phyloP scores from a whole-genome alignment of 345 rosid species.

The Raphanus sativus region DNA sequence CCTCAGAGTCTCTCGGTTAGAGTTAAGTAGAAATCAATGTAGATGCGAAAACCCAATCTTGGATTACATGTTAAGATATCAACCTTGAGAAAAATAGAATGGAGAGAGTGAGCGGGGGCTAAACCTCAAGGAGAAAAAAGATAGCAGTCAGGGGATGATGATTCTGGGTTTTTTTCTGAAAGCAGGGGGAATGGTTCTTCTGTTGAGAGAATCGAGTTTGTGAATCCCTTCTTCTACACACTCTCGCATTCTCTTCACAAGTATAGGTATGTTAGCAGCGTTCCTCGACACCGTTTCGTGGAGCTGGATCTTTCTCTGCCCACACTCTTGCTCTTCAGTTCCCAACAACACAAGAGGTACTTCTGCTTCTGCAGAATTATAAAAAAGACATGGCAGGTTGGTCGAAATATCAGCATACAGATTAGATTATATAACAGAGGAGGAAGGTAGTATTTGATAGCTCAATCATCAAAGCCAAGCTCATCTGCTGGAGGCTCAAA shows the following conservation, averaged over 20 bases:
- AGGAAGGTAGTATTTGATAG: neutral
- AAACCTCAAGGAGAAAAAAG: too few relatives aligned
- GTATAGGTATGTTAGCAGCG: slow-evolving; percentile 45
- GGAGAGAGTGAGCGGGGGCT: too few relatives aligned
- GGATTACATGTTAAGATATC: slow-evolving; percentile 6
- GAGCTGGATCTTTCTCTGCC: slow-evolving; percentile 47
- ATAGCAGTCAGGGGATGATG: slow-evolving; percentile 4
- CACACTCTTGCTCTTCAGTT: neutral
- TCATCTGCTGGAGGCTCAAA: too few relatives aligned
- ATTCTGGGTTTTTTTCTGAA: slow-evolving; percentile 37
- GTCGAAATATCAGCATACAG: neutral
- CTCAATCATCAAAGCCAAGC: neutral
- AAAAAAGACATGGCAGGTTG: neutral
- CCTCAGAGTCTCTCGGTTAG: neutral
- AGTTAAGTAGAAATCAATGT: neutral
- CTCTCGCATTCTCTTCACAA: slow-evolving; percentile 58
- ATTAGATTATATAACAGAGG: neutral
- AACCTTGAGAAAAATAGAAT: too few relatives aligned
- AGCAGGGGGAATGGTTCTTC: slow-evolving; percentile 49
- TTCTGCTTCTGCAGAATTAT: neutral
- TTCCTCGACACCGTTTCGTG: slow-evolving; percentile 52
- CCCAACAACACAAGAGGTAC: neutral
- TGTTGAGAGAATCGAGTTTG: slow-evolving; percentile 46
- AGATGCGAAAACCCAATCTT: neutral
- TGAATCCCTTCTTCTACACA: slow-evolving; percentile 54